A percentile compares a stretch with the other conserved stretches of the same genome.
Evolutionary conservation across 2,329 filamentous ascomycete species (phyloP).

Genomic region (Conoideocrella luteorostrata): DNA sequence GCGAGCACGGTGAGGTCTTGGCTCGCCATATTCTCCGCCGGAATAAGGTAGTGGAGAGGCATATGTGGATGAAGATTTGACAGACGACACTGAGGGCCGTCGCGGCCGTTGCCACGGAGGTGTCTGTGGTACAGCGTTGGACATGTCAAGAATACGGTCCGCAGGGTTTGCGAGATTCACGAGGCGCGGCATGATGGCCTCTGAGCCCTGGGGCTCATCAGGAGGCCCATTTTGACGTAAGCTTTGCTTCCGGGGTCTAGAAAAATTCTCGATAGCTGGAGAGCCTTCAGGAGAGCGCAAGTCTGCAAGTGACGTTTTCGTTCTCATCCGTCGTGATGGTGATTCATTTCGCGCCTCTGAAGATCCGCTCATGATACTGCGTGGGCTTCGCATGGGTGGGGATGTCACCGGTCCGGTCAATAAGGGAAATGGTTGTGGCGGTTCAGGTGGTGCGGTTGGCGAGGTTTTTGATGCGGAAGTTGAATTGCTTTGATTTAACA

Average conservation of each 20-base stretch:
- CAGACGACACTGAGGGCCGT: conserved; percentile 42
- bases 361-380: conserved; percentile 1
- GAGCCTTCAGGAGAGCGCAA: conserved; percentile 29
- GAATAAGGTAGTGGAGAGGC: conserved; percentile 35
- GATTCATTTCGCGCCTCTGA: conserved; percentile 21
- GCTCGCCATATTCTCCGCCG: conserved; percentile 34
- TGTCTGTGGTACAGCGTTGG: conserved; percentile 20
- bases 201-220: conserved; percentile 15
- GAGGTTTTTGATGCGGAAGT: neutral
- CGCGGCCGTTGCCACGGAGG: conserved; percentile 37
- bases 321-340: conserved; percentile 22
- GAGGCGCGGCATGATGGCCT: conserved; percentile 23
- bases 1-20: conserved; percentile 22
- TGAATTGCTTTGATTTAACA: conserved; percentile 13
- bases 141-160: conserved; percentile 24
- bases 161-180: conserved; percentile 20
- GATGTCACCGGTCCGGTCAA: neutral
- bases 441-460: conserved; percentile 6
- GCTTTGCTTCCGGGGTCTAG: conserved; percentile 50
- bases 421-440: conserved; percentile 1
- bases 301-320: conserved; percentile 27
- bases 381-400: conserved; percentile 14
- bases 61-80: conserved; percentile 38
- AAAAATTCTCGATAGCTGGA: conserved; percentile 49
- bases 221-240: conserved; percentile 33